Base-by-base conservation (phyloP, 2,329 filamentous ascomycete species). In the Nemania diffusa region DNA sequence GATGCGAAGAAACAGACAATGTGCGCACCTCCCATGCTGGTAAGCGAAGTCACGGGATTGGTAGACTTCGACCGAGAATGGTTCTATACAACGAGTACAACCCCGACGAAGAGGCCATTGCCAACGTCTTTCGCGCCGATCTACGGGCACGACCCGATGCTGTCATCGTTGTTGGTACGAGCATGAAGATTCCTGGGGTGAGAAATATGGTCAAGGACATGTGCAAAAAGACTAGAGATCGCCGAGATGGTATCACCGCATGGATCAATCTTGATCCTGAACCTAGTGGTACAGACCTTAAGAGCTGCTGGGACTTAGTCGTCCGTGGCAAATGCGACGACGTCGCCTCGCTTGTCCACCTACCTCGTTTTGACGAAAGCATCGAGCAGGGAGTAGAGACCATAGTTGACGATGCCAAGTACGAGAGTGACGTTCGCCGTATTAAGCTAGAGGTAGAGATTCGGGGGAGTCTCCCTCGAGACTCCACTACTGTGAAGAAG, bases 71-170 rank as follows among this genome's bases (percentile, higher is more conserved):
- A 24, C 96, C 96, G 24, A 89, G 96, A 64, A 97, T 99, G 83
- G 95, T 98, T 4, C 86, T 99, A 9, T 99, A 99, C 83, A 97
- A 98, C 78, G 96, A 99, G 79, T 91, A 93, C 78, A 97, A 98
- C 77, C 96, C 96, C 0, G 96, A 99, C 72, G 93, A 96, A 72
- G 95, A 97, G 73, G 95, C 96, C 15, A 99, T 99, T 78, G 94
- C 95, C 50, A 92, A 92, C 24, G 94, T 97, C 46, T 93, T 94
- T 58, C 90, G 89, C 71, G 91, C 94, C 4, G 96, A 99, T 78
- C 83, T 98, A 65, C 91, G 93, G 68, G 88, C 91, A 48, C 87
- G 94, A 42, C 95, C 96, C 0, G 96, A 98, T 78, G 94, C 94
- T 20, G 87, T 99, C 27, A 90, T 99, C 72, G 96, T 99, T 29